Conservation (phyloP, 2,329 filamentous ascomycete species). For the Ascocoryne sarcoides region DNA sequence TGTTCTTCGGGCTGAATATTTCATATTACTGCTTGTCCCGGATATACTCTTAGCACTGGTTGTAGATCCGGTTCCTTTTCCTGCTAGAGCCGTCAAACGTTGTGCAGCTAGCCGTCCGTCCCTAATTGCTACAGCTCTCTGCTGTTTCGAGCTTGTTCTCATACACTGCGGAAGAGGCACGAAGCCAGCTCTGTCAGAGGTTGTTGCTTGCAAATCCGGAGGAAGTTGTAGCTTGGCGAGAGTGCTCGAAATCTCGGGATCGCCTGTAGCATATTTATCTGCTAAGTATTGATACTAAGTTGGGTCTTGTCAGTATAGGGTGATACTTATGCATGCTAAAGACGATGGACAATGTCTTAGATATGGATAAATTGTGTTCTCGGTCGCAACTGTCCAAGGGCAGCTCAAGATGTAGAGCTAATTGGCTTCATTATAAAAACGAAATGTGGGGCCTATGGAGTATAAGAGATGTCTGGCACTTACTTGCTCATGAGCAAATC, state of each 20-base stretch:
- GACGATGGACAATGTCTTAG: no score
- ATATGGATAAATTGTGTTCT: no score
- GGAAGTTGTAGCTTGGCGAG: conserved; percentile 59
- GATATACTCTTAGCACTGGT: conserved; percentile 32
- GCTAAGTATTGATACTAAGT: conserved; percentile 54
- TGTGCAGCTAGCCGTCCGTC: conserved; percentile 53
- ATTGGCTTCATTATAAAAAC: conserved; percentile 38
- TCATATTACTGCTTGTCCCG: conserved; percentile 31
- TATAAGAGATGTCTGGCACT: conserved; percentile 29
- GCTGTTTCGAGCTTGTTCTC: conserved; percentile 37
- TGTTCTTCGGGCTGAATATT: conserved; percentile 37
- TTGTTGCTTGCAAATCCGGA: conserved; percentile 31
- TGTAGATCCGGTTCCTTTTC: conserved; percentile 36
- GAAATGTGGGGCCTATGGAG: conserved; percentile 1
- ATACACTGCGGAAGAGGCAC: conserved; percentile 26
- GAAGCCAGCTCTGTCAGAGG: conserved; percentile 20
- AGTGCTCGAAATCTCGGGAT: conserved; percentile 57
- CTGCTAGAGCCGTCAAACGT: conserved; percentile 40
- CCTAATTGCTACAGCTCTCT: conserved; percentile 54
- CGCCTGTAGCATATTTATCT: conserved; percentile 58
- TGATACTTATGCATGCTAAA: no score
- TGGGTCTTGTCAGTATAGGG: no score
- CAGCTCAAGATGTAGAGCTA: conserved; percentile 84
- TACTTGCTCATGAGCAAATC: conserved; percentile 60
- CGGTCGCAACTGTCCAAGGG: conserved; percentile 50